Base-by-base conservation (phyloP, 768 basidiomycete species). In the Leccinum longicurvipes region DNA sequence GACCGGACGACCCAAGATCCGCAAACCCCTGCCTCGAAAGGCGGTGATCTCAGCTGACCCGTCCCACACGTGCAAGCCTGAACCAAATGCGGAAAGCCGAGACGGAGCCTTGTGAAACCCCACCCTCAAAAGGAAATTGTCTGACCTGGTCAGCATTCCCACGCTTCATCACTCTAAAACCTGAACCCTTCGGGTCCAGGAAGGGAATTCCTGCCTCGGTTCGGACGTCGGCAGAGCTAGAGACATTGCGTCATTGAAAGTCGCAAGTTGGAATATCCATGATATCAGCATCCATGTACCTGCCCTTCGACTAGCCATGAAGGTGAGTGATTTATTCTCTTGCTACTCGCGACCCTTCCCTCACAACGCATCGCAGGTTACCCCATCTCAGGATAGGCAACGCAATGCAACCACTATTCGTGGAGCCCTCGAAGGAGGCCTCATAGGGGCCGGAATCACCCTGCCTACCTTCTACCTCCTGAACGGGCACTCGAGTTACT, bases 341-440 rank as follows among this genome's bases (percentile, higher is more conserved):
- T n/a, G 19, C 39, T 21, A 14, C 28, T 15, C 8, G 15, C 9
- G 21, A 27, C 24, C 46, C 32, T 47, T 50, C 34, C 44, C n/a
- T 52, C 47, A 60, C 28, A 11, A 21, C 14, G 4, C 23, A 10
- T 42, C 2, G 29, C 53, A 69, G 67, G 27, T 46, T 15, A 72
- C 60, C 31, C 34, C 61, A 10, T 54, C 61, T 8, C 55, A 67
- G 45, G 72, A 85, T 69, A 68, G 73, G 58, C 83, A 76, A 10
- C 83, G 86, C 61, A 75, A 76, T 54, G 74, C 74, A 15, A 86
- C 80, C 25, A 77, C 83, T 28, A 67, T 79, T 49, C 82, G 82
- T 4, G 91, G 87, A 51, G 83, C 82, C 4, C 51, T 84, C 17
- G 83, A 90, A 77, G 83, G 89, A 56, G 64, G 76, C 32, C 74